A percentile compares a stretch with the other conserved stretches of the same genome.
These are phyloP conservation scores for Pseudocercospora vitis DNA, from an alignment of 2,329 filamentous ascomycete species.

Conservation along the genomic window DNA sequence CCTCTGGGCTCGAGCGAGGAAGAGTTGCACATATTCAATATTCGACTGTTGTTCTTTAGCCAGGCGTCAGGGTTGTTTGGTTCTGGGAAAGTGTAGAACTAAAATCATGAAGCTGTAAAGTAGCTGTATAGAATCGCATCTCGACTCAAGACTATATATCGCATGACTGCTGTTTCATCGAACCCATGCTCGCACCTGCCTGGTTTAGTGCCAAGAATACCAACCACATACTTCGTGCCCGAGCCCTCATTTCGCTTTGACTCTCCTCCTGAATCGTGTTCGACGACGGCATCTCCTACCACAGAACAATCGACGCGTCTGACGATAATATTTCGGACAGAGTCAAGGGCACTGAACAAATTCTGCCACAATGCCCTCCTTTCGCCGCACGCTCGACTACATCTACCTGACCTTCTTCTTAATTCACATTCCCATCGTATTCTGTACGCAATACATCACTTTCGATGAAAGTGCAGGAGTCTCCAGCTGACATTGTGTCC, in stretches of 20 bases:
- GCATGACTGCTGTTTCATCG: not conserved
- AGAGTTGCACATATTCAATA: not conserved
- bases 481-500: too few relatives aligned
- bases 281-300: not conserved
- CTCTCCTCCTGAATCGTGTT: not conserved
- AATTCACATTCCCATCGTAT: slow-evolving; percentile 62
- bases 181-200: slow-evolving; percentile 1
- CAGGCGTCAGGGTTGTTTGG: not conserved
- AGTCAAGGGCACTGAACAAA: not conserved
- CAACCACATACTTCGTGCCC: too few relatives aligned
- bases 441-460: slow-evolving; percentile 48
- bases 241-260: not conserved
- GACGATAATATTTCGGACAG: not conserved
- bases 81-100: not conserved
- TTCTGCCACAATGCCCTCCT: slow-evolving; percentile 23
- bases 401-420: slow-evolving; percentile 61
- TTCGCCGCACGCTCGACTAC: slow-evolving; percentile 46
- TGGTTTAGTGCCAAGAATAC: not conserved
- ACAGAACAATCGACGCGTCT: not conserved
- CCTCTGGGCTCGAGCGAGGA: too few relatives aligned
- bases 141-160: slow-evolving; percentile 1
- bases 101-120: not conserved
- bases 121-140: not conserved
- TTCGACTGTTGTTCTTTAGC: not conserved
- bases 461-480: too few relatives aligned